Evolutionary conservation across 164 flowering plant genomes (phyloP).

Genomic region (Vitis vinifera): DNA sequence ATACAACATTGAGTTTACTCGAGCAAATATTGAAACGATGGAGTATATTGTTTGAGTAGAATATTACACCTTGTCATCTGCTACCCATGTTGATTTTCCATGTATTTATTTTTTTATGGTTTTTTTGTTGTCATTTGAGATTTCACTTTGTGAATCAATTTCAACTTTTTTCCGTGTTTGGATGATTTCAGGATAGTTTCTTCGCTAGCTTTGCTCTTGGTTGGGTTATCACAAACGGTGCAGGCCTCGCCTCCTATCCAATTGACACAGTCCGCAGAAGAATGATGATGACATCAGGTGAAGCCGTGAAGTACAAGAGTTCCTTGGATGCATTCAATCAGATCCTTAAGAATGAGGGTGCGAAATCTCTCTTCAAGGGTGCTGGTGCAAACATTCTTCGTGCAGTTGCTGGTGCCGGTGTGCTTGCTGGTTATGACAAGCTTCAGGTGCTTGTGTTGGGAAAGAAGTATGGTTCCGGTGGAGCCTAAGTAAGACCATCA

Average conservation of each 20-base stretch:
- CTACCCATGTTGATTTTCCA: neutral
- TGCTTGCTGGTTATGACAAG: slow-evolving; percentile 74
- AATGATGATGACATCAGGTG: slow-evolving; percentile 53
- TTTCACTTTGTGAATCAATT: neutral
- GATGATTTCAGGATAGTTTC: slow-evolving; percentile 62
- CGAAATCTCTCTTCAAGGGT: slow-evolving; percentile 69
- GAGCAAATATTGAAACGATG: too few relatives aligned
- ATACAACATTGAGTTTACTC: too few relatives aligned
- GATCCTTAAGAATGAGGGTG: slow-evolving; percentile 64
- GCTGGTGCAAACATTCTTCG: slow-evolving; percentile 80
- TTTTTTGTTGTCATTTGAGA: neutral
- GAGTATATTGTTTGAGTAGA: neutral
- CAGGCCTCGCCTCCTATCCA: slow-evolving; percentile 72
- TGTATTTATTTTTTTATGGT: neutral
- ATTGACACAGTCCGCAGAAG: slow-evolving; percentile 47
- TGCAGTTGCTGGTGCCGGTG: slow-evolving; percentile 80
- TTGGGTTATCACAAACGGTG: slow-evolving; percentile 70
- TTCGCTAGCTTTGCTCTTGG: slow-evolving; percentile 73
- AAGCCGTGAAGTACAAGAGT: slow-evolving; percentile 76
- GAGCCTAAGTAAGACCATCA: slow-evolving; percentile 31
- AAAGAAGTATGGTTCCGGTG: slow-evolving; percentile 70
- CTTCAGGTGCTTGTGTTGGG: slow-evolving; percentile 66
- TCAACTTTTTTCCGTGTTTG: neutral
- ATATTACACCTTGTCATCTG: neutral
- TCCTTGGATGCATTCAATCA: slow-evolving; percentile 59